Evolutionary conservation across 768 basidiomycete species (phyloP).

Genomic region (Daedaleopsis nitida): DNA sequence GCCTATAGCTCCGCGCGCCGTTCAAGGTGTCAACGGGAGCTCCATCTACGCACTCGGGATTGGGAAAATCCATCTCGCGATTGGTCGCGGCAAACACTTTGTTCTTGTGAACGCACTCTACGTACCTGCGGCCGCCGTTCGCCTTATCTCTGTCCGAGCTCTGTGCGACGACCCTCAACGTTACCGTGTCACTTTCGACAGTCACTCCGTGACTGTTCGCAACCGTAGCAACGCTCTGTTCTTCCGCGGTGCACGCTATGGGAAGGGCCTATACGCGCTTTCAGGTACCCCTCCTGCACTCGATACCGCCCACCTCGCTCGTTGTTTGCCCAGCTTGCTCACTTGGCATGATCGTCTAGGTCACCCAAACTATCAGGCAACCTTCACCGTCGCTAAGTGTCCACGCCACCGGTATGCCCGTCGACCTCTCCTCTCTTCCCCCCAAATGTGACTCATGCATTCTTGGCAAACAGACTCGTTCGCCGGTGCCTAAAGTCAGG

Average conservation of each 20-base stretch:
- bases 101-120: background rate
- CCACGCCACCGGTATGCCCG: conserved; percentile 27
- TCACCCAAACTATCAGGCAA: conserved; percentile 24
- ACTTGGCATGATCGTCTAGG: conserved; percentile 31
- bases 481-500: conserved; percentile 33
- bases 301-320: conserved; percentile 5
- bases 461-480: conserved; percentile 40
- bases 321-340: conserved; percentile 9
- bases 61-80: background rate
- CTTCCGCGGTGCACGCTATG: background rate
- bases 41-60: background rate
- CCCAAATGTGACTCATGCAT: conserved; percentile 38
- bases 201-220: background rate
- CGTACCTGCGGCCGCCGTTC: conserved; percentile 10
- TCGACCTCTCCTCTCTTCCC: conserved; percentile 23
- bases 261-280: conserved; percentile 2
- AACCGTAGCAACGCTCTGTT: background rate
- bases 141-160: conserved; percentile 13
- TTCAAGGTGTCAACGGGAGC: conserved; percentile 1
- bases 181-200: conserved; percentile 2
- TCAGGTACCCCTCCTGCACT: background rate
- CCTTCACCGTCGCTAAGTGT: conserved; percentile 19
- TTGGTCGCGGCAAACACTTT: background rate
- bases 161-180: conserved; percentile 7
- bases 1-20: background rate